Conservation (phyloP, 306 rosid genomes). For the Sesbania bispinosa region DNA sequence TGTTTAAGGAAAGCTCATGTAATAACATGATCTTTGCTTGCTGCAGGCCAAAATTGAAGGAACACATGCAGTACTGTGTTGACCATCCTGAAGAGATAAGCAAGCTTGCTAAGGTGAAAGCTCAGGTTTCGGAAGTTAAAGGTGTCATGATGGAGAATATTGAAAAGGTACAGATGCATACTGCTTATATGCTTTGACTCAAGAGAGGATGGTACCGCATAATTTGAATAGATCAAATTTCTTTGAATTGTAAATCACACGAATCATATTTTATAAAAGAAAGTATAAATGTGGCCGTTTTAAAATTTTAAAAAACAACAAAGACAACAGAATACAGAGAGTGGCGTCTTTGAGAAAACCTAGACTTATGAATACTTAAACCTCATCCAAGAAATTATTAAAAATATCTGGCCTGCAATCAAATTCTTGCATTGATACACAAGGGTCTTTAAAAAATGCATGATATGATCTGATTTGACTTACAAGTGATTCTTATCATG, state of each 20-base stretch:
- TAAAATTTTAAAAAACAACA: background rate
- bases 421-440: background rate
- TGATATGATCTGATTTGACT: background rate
- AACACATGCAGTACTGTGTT: constrained; percentile 93
- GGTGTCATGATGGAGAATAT: constrained; percentile 99
- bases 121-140: constrained; percentile 97
- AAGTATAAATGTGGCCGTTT: background rate
- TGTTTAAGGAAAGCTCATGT: background rate
- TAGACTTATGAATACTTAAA: background rate
- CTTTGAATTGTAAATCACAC: background rate
- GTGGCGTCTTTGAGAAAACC: constrained; percentile 5
- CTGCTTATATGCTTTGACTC: background rate
- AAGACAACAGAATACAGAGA: background rate
- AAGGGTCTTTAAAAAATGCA: too few species aligned
- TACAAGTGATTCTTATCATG: background rate
- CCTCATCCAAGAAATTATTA: background rate
- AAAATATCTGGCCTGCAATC: background rate
- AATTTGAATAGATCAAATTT: constrained; percentile 1
- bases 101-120: constrained; percentile 95
- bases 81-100: constrained; percentile 97
- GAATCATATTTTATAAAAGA: background rate
- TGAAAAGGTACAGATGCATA: constrained; percentile 62
- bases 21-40: background rate
- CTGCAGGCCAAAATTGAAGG: constrained; percentile 81
- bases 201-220: background rate